These are phyloP conservation scores for Metahyphopichia silvanorum DNA, from an alignment of 805 yeast species.

Conservation along the genomic window DNA sequence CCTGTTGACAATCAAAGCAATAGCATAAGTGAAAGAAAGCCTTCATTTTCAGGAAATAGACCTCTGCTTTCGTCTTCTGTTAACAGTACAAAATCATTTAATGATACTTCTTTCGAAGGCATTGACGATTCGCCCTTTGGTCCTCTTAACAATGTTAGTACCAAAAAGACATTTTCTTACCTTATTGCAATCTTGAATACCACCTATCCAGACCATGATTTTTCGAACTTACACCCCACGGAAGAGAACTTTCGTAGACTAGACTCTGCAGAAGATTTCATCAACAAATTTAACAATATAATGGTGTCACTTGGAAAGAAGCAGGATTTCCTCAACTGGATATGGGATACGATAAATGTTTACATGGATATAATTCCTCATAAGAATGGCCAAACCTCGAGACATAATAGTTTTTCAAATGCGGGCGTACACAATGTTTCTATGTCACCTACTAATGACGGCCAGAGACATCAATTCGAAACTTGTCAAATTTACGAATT, in stretches of 20 bases:
- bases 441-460: background rate
- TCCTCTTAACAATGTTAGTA: constrained; percentile 79
- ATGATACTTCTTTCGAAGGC: constrained; percentile 11
- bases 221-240: constrained; percentile 83
- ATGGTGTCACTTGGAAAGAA: constrained; percentile 50
- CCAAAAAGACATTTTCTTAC: constrained; percentile 87
- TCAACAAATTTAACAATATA: constrained; percentile 71
- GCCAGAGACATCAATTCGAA: constrained; percentile 15
- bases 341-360: constrained; percentile 85
- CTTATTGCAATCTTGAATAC: constrained; percentile 87
- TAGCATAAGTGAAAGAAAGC: constrained; percentile 17
- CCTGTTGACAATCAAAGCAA: constrained; percentile 8
- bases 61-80: constrained; percentile 19
- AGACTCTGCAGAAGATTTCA: constrained; percentile 42
- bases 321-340: constrained; percentile 51
- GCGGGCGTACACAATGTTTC: constrained; percentile 1
- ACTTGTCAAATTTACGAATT: constrained; percentile 63
- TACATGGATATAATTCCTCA: constrained; percentile 65
- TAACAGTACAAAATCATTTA: constrained; percentile 7
- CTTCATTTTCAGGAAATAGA: constrained; percentile 7
- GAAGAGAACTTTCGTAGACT: constrained; percentile 44
- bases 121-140: constrained; percentile 78
- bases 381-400: constrained; percentile 18
- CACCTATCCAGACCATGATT: constrained; percentile 95
- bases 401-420: constrained; percentile 26